Evolutionary conservation across 129 eudicot species (phyloP).

Genomic region (Centaurea solstitialis): DNA sequence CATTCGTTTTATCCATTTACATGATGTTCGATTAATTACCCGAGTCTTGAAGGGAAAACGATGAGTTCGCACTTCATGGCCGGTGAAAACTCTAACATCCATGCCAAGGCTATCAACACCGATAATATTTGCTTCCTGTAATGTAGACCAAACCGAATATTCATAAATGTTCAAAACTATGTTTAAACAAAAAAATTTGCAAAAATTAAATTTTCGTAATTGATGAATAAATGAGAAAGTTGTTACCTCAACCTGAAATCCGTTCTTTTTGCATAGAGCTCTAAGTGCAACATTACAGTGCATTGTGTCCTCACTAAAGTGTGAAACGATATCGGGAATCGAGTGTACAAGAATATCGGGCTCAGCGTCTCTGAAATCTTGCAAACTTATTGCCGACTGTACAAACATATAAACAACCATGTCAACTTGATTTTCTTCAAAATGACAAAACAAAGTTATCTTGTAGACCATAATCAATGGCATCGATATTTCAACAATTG

Average conservation of each 20-base stretch:
- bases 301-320: slow-evolving; percentile 41
- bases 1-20: not conserved
- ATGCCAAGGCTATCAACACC: slow-evolving; percentile 83
- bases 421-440: not conserved
- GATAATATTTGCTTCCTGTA: slow-evolving; percentile 64
- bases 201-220: not conserved
- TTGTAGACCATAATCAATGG: not conserved
- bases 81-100: slow-evolving; percentile 68
- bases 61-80: slow-evolving; percentile 73
- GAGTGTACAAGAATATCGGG: slow-evolving; percentile 79
- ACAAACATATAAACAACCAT: slow-evolving; percentile 8
- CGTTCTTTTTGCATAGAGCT: slow-evolving; percentile 79
- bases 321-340: slow-evolving; percentile 47
- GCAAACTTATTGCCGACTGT: slow-evolving; percentile 58
- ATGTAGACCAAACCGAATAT: slow-evolving; percentile 1
- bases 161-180: not conserved
- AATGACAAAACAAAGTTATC: slow-evolving; percentile 12
- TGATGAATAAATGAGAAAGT: not conserved
- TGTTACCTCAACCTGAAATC: slow-evolving; percentile 64
- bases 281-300: slow-evolving; percentile 54
- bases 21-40: slow-evolving; percentile 35
- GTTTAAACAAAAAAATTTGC: not conserved
- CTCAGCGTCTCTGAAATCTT: slow-evolving; percentile 74
- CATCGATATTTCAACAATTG: not conserved
- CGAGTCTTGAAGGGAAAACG: slow-evolving; percentile 75